Evolutionary conservation across 495 filamentous ascomycete species (phyloP).

Genomic region (Patellaria atrata): DNA sequence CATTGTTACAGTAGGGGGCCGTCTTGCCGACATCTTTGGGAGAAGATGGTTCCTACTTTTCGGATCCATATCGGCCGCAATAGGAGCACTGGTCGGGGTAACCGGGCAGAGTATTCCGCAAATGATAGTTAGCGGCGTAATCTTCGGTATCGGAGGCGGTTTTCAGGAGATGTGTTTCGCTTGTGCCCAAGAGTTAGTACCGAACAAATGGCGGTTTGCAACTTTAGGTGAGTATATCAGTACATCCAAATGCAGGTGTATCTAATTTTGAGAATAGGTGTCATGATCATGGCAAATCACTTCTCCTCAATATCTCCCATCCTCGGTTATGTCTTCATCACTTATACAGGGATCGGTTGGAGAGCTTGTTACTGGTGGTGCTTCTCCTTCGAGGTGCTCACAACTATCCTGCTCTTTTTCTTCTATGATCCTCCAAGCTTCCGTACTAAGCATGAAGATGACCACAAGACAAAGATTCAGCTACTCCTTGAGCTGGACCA

Average conservation of each 20-base stretch:
- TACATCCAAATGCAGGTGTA: too few relatives aligned
- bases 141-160: constrained; percentile 8
- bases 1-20: constrained; percentile 6
- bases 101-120: constrained; percentile 7
- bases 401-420: constrained; percentile 5
- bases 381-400: constrained; percentile 7
- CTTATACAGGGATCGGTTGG: constrained; percentile 8
- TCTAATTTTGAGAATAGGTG: too few relatives aligned
- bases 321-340: constrained; percentile 5
- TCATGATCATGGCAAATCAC: too few relatives aligned
- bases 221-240: constrained; percentile 3
- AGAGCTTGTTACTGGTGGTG: constrained; percentile 8
- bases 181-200: constrained; percentile 3
- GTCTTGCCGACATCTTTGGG: constrained; percentile 10
- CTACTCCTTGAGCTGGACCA: constrained; percentile 7
- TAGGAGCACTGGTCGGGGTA: constrained; percentile 7
- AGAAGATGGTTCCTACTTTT: constrained; percentile 7
- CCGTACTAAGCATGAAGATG: constrained; percentile 3
- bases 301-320: constrained; percentile 1
- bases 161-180: constrained; percentile 9
- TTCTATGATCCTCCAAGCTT: constrained; percentile 6
- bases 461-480: constrained; percentile 10
- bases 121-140: constrained; percentile 7
- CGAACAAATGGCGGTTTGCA: constrained; percentile 6
- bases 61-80: constrained; percentile 5